These are phyloP conservation scores for Populus hybrid DNA, from an alignment of 441 rosid genomes.

Conservation along the genomic window DNA sequence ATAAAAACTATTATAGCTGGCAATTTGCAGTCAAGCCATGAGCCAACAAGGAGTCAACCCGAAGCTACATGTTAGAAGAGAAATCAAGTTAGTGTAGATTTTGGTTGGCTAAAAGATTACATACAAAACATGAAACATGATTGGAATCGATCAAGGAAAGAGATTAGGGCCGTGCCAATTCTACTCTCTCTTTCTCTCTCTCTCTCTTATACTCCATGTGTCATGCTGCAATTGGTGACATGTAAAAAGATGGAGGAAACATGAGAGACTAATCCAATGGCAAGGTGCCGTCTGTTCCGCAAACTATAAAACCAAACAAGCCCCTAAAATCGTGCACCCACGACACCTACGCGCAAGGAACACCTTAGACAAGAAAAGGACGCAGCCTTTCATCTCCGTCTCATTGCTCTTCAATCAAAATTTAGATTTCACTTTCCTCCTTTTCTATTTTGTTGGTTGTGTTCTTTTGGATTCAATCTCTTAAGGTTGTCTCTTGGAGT, in stretches of 20 bases:
- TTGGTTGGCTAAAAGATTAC: too few species aligned
- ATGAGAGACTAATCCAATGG: neutral
- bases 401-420: neutral
- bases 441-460: neutral
- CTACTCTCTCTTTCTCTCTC: neutral
- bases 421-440: conserved; percentile 14
- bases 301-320: neutral
- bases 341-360: conserved; percentile 53
- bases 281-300: neutral
- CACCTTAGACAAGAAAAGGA: conserved; percentile 20
- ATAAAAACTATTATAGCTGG: neutral
- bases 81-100: too few species aligned
- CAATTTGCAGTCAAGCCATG: neutral
- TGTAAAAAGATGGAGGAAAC: neutral
- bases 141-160: neutral
- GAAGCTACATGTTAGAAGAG: neutral
- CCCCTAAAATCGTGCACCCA: conserved; percentile 52
- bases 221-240: neutral
- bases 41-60: neutral
- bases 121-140: too few species aligned
- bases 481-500: neutral
- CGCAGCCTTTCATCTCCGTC: neutral
- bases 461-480: neutral
- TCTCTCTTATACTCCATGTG: neutral
- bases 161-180: neutral